Base-by-base conservation (phyloP, 805 yeast genomes). In the Saturnispora silvae region DNA sequence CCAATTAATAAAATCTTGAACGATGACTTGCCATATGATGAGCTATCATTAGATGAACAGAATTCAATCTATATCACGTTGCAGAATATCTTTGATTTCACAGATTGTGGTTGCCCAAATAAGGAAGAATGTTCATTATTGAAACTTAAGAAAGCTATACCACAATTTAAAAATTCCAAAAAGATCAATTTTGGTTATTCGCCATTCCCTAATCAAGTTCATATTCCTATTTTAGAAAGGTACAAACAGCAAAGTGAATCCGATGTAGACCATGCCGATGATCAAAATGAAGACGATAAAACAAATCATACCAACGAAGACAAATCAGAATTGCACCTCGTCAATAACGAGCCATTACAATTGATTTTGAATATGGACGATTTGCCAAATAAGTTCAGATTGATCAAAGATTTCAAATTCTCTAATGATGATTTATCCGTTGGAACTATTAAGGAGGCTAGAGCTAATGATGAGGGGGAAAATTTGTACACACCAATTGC, bases 61-160 rank as follows among this genome's bases (percentile, higher is more conserved):
- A 66, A 72, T 3, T 60, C 67, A 14, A 51, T 81, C 32, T 70
- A 81, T 2, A 66, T 75, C 19, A 72, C 81, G 5, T 63, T 80
- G 18, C 85, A 78, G 45, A 70, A 75, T 4, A 61, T 82, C 9
- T 56, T 78, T 33, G 69, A 75, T 40, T 67, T 74, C 38, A 70
- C 71, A 15, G 54, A 51, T 4, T 57, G 61, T 42, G 85, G 77
- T 38, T 81, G 94, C 59, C 75, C 71, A 1, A 70, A 83, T 40
- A 57, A 59, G 6, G 54, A 56, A 22, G 75, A 70, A 15, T 81
- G 89, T 57, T 60, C 68, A 17, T 58, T 81, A 9, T 61, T 67
- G 40, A 77, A 75, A 47, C 69, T 78, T 4, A 77, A 75, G 49
- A 77, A 76, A 47, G 72, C 73, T 17, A 70, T 78, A 2, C 68